phyloP scores from a whole-genome alignment of 768 basidiomycete species.

The Leccinum sublutescens region DNA sequence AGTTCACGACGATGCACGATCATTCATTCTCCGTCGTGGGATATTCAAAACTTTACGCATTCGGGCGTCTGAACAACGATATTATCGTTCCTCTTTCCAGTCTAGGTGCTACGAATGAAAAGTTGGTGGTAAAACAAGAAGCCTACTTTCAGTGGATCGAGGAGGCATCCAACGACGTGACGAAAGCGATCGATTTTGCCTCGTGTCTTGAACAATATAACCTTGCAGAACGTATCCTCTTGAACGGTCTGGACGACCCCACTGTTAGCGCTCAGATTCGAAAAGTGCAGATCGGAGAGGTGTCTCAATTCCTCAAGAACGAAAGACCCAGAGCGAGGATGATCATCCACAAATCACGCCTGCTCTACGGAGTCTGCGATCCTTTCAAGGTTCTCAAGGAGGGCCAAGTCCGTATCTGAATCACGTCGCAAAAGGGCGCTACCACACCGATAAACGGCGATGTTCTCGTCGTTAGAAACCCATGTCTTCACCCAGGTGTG shows the following conservation, averaged over 20 bases:
- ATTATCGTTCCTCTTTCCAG: conserved; percentile 65
- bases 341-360: conserved; percentile 59
- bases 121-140: conserved; percentile 52
- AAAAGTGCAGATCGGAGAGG: conserved; percentile 46
- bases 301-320: conserved; percentile 51
- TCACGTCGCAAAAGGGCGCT: conserved; percentile 51
- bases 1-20: conserved; percentile 56
- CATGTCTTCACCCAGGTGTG: conserved; percentile 65
- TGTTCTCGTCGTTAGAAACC: conserved; percentile 65
- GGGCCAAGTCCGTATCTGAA: conserved; percentile 62
- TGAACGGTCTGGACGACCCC: conserved; percentile 52
- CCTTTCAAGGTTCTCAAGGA: conserved; percentile 60
- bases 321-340: conserved; percentile 55
- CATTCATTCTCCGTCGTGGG: conserved; percentile 67
- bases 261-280: conserved; percentile 42
- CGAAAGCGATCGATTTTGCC: conserved; percentile 55
- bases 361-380: conserved; percentile 67
- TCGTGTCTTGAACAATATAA: conserved; percentile 49
- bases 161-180: conserved; percentile 45
- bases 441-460: conserved; percentile 58
- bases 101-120: conserved; percentile 57
- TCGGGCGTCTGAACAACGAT: conserved; percentile 68
- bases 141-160: conserved; percentile 60
- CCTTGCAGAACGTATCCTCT: conserved; percentile 50
- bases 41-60: conserved; percentile 60